phyloP scores from a whole-genome alignment of 768 basidiomycete genomes.

The Agaricus blazei region DNA sequence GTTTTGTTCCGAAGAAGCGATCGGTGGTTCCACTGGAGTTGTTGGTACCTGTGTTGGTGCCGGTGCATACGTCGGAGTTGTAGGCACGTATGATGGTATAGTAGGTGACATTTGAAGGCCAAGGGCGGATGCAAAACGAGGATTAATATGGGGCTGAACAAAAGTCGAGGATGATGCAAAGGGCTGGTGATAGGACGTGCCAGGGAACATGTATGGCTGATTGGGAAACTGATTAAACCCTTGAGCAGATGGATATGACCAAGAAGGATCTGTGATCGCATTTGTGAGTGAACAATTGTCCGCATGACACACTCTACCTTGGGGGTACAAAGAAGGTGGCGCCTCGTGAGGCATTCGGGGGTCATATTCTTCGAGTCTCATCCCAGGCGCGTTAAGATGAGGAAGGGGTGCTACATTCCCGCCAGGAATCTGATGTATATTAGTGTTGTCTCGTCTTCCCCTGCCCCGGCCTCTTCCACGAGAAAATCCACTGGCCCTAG shows the following conservation, averaged over 20 bases:
- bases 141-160: conserved; percentile 84
- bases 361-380: conserved; percentile 1
- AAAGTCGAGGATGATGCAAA: conserved; percentile 13
- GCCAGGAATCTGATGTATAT: not conserved
- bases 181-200: not conserved
- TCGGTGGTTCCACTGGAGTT: conserved; percentile 3
- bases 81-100: not conserved
- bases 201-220: conserved; percentile 5
- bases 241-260: not conserved
- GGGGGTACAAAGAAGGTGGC: not conserved
- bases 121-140: conserved; percentile 67
- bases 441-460: conserved; percentile 19
- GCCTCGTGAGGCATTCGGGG: conserved; percentile 8
- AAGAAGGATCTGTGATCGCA: not conserved
- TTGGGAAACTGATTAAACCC: not conserved
- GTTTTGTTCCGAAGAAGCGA: conserved; percentile 6
- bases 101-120: conserved; percentile 29
- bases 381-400: not conserved
- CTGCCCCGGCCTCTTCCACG: conserved; percentile 33
- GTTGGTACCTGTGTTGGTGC: conserved; percentile 1
- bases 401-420: not conserved
- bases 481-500: not conserved
- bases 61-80: too few species aligned
- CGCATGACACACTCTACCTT: not conserved
- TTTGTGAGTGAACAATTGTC: not conserved